phyloP scores from a whole-genome alignment of 352 stramenopile genomes.

The Globisporangium okanoganense region DNA sequence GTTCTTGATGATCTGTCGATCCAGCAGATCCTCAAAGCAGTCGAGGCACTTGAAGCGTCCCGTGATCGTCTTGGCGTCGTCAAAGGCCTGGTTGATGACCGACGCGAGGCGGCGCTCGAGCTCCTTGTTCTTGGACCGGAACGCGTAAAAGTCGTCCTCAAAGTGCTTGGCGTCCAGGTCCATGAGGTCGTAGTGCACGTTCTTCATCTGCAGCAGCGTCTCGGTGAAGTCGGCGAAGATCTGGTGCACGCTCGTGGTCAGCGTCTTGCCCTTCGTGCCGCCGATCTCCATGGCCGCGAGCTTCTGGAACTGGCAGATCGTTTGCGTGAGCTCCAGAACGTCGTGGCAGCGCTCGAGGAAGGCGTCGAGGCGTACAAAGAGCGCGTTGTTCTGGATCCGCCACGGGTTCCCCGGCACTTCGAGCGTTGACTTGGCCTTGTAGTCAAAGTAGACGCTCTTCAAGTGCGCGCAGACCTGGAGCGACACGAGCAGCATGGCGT shows the following conservation, averaged over 20 bases:
- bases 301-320: slow-evolving; percentile 88
- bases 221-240: slow-evolving; percentile 87
- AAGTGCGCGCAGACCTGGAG: slow-evolving; percentile 86
- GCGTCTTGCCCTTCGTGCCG: slow-evolving; percentile 90
- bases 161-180: slow-evolving; percentile 89
- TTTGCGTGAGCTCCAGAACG: slow-evolving; percentile 86
- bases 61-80: slow-evolving; percentile 88
- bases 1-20: slow-evolving; percentile 83
- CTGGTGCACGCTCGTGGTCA: slow-evolving; percentile 87
- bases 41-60: slow-evolving; percentile 90
- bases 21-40: slow-evolving; percentile 87
- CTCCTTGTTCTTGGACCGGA: slow-evolving; percentile 86
- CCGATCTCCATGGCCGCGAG: slow-evolving; percentile 88
- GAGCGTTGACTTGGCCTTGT: slow-evolving; percentile 81
- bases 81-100: slow-evolving; percentile 91
- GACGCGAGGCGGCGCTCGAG: slow-evolving; percentile 82
- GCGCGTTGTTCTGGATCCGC: slow-evolving; percentile 89
- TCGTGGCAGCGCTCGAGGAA: slow-evolving; percentile 93
- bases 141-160: slow-evolving; percentile 91
- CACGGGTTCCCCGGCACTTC: slow-evolving; percentile 87
- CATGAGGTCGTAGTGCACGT: slow-evolving; percentile 86
- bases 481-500: slow-evolving; percentile 63
- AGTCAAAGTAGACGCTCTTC: slow-evolving; percentile 92
- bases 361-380: slow-evolving; percentile 88
- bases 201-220: slow-evolving; percentile 70